A percentile compares a stretch with the other conserved stretches of the same genome.
These are phyloP conservation scores for Rubia occidens DNA, from an alignment of 305 asterid species.

Conservation along the genomic window DNA sequence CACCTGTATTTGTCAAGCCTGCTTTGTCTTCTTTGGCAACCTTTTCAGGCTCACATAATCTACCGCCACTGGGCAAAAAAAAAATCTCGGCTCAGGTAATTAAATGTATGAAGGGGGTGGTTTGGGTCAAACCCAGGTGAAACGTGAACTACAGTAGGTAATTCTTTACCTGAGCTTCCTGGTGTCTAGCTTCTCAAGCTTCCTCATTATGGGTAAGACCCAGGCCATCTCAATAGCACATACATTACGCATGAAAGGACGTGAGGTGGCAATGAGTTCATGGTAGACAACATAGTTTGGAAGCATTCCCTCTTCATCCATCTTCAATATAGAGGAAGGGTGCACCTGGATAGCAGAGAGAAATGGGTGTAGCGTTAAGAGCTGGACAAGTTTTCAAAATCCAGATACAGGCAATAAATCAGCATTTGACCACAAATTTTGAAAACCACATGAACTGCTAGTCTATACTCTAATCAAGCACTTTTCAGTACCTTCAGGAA, in stretches of 20 bases:
- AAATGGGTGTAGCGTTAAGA: background rate
- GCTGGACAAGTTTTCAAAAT: background rate
- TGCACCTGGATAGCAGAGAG: conserved; percentile 51
- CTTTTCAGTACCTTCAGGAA: background rate
- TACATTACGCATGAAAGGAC: conserved; percentile 83
- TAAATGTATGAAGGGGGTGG: background rate
- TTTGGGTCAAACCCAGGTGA: background rate
- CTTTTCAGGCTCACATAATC: conserved; percentile 25
- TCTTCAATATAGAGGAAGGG: conserved; percentile 68
- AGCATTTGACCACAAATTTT: background rate
- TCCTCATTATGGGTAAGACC: conserved; percentile 62
- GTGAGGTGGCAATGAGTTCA: conserved; percentile 71
- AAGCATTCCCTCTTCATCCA: conserved; percentile 83
- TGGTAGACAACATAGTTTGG: conserved; percentile 77
- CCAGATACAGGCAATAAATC: background rate
- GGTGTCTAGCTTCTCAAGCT: conserved; percentile 57
- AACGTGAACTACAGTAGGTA: background rate
- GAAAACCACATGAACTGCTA: background rate
- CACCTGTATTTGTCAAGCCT: conserved; percentile 26
- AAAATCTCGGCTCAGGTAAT: conserved; percentile 2
- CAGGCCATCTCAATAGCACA: conserved; percentile 78
- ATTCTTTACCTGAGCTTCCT: conserved; percentile 51
- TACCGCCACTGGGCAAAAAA: conserved; percentile 37
- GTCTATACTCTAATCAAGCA: background rate
- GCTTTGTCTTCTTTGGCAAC: conserved; percentile 24